phyloP scores from a whole-genome alignment of 1,284 basidiomycete species.

The Tilletia horrida region DNA sequence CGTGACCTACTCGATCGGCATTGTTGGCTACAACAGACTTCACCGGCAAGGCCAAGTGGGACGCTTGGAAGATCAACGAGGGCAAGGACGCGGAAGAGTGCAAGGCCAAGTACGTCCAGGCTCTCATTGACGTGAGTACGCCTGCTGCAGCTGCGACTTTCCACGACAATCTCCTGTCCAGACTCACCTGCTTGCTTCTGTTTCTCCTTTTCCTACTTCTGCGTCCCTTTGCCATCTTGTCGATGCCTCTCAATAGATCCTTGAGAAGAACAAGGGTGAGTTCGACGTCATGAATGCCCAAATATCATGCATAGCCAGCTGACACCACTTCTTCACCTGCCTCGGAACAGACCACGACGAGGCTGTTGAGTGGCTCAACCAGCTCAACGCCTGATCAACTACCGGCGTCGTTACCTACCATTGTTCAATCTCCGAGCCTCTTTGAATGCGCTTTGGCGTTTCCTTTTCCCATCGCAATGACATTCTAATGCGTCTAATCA shows the following conservation, averaged over 20 bases:
- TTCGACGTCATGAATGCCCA: neutral
- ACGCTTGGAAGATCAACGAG: slow-evolving; percentile 43
- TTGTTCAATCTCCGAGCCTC: neutral
- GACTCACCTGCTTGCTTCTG: neutral
- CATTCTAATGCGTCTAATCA: neutral
- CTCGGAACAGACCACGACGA: slow-evolving; percentile 33
- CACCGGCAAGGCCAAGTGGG: slow-evolving; percentile 53
- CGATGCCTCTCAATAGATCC: slow-evolving; percentile 26
- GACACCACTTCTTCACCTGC: neutral
- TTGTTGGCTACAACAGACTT: slow-evolving; percentile 30
- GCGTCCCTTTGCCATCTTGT: too few species aligned
- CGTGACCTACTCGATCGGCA: too few species aligned
- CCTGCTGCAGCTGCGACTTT: neutral
- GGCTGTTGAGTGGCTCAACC: slow-evolving; percentile 38
- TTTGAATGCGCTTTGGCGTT: neutral
- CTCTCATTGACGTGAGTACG: slow-evolving; percentile 34
- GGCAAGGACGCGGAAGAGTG: slow-evolving; percentile 43
- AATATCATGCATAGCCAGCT: neutral
- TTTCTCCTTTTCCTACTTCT: neutral
- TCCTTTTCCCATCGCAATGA: neutral
- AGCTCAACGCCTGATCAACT: slow-evolving; percentile 28
- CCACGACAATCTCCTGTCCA: neutral
- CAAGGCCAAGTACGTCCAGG: slow-evolving; percentile 47
- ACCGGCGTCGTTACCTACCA: too few species aligned
- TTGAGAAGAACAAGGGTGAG: slow-evolving; percentile 45